Evolutionary conservation across 1,284 basidiomycete genomes (phyloP).

Genomic region (Taiwanofungus camphoratus): DNA sequence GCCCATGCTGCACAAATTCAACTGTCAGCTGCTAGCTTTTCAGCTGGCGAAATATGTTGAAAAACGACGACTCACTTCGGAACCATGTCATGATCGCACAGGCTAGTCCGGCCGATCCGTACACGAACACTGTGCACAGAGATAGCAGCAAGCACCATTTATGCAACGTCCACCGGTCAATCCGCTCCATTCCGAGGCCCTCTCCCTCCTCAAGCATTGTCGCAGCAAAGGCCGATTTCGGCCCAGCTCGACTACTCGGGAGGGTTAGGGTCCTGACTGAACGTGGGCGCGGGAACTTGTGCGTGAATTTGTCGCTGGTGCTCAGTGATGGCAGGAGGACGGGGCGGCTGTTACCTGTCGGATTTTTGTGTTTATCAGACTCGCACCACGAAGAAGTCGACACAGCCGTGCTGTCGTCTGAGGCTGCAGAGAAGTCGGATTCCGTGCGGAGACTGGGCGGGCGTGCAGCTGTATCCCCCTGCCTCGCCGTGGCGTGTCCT

Average conservation of each 20-base stretch:
- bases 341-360: constrained; percentile 8
- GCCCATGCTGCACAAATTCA: constrained; percentile 37
- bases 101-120: constrained; percentile 41
- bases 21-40: constrained; percentile 3
- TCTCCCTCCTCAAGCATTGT: constrained; percentile 34
- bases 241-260: constrained; percentile 4
- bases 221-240: constrained; percentile 12
- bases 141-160: constrained; percentile 56
- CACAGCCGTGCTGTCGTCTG: constrained; percentile 15
- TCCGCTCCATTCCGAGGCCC: constrained; percentile 33
- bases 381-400: constrained; percentile 3
- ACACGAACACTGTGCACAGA: constrained; percentile 42
- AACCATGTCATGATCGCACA: constrained; percentile 54
- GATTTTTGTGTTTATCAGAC: neutral
- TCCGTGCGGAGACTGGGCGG: constrained; percentile 6
- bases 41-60: constrained; percentile 1
- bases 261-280: constrained; percentile 27
- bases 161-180: constrained; percentile 44
- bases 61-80: constrained; percentile 35
- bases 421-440: constrained; percentile 10
- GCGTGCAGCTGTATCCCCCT: constrained; percentile 2
- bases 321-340: constrained; percentile 20
- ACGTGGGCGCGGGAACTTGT: constrained; percentile 46
- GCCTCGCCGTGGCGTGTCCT: neutral
- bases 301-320: constrained; percentile 42